Base-by-base conservation (phyloP, 2,329 filamentous ascomycete species). In the Claviceps digitariae region DNA sequence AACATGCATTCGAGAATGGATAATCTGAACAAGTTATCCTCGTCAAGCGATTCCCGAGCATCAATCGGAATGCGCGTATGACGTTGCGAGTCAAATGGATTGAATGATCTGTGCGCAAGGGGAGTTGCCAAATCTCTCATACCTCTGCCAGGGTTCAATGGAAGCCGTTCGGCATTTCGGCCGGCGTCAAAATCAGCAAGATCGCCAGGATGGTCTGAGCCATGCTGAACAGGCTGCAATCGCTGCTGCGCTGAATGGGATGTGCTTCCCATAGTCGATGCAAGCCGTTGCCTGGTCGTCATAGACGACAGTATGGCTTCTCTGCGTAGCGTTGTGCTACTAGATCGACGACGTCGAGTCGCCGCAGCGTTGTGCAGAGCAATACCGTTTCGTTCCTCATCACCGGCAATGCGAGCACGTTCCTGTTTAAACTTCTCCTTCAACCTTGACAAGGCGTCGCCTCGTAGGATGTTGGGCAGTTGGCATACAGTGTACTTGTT, bases 1-100 rank as follows among this genome's bases (percentile, higher is more conserved):
- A 95, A 91, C 72, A 98, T 95, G 64, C 93, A 97, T 60, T 95
- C 89, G 23, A 97, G 72, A 17, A 98, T 89, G 0, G 90, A 94
- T 55, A 89, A 84, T 43, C 94, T 79, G 67, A 98, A 97, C 7
- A 95, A 69, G 48, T 84, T 81, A 61, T 96, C 91, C 64, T 97
- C 93, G 58, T 95, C 88, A 8, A 90, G 72, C 0, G 87, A 86
- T 53, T 96, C 90, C 58, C 90, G 83, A 5, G 85, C 80, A 61
- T 89, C 85, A 31, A 80, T 69, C 6, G 72, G 71, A 36, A 75
- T 70, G 47, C 76, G 74, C 47, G 69, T 69, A 38, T 73, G 71
- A 50, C 72, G 71, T 55, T 75, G 75, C 2, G 71, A 71, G n/a
- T 74, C 66, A 56, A 83, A 83, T 0, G 80, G 79, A 56, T 79